Percentiles rank a stretch among this genome's conserved stretches.
Conservation (phyloP, 2,329 filamentous ascomycete species). For the Phoma sp. region DNA sequence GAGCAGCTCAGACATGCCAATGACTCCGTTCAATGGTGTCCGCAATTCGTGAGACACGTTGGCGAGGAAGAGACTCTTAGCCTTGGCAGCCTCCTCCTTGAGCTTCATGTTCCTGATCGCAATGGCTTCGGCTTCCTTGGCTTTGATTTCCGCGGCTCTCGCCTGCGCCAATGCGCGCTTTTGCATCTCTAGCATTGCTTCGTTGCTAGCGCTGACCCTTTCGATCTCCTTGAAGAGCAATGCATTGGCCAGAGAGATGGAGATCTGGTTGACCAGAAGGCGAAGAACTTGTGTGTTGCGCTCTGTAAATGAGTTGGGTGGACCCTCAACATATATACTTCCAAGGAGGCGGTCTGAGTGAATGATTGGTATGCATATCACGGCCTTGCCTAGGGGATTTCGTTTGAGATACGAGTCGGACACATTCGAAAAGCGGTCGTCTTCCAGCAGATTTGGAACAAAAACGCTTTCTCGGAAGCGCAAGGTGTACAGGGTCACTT, state of each 20-base stretch:
- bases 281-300: constrained; percentile 62
- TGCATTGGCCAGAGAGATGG: constrained; percentile 68
- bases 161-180: constrained; percentile 75
- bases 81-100: constrained; percentile 82
- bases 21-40: constrained; percentile 61
- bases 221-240: constrained; percentile 71
- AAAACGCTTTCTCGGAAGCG: constrained; percentile 79
- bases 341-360: constrained; percentile 76
- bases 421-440: constrained; percentile 80
- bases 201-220: constrained; percentile 78
- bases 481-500: constrained; percentile 77
- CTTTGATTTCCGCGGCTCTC: constrained; percentile 74
- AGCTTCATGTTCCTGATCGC: constrained; percentile 80
- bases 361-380: constrained; percentile 80
- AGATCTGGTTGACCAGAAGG: constrained; percentile 78
- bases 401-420: constrained; percentile 70
- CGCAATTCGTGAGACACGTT: constrained; percentile 65
- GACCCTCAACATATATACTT: constrained; percentile 78
- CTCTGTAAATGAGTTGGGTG: constrained; percentile 78
- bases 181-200: constrained; percentile 78
- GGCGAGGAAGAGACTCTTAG: constrained; percentile 76
- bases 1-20: constrained; percentile 65
- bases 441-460: constrained; percentile 72
- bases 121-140: constrained; percentile 76
- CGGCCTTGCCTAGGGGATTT: constrained; percentile 73